Evolutionary conservation across 2,329 filamentous ascomycete species (phyloP).

Genomic region (Monosporascus sp.): DNA sequence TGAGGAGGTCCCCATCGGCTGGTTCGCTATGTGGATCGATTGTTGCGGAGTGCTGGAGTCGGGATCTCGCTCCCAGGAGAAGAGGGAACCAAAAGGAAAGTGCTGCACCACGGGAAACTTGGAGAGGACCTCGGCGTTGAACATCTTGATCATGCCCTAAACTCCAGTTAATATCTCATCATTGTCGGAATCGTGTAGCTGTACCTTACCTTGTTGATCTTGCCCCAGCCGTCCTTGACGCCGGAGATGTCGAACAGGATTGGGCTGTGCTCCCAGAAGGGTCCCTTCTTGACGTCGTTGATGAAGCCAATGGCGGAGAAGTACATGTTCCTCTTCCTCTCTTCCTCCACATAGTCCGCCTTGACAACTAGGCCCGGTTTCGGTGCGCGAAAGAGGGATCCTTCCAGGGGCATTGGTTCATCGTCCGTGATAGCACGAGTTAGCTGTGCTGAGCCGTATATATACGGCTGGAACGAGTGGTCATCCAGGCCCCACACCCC

Average conservation of each 20-base stretch:
- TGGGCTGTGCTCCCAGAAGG: slow-evolving; percentile 96
- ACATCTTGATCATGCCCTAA: slow-evolving; percentile 98
- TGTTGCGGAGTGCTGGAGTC: slow-evolving; percentile 44
- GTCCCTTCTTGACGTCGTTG: slow-evolving; percentile 91
- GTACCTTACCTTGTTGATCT: slow-evolving; percentile 74
- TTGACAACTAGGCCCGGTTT: slow-evolving; percentile 67
- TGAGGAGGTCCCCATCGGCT: slow-evolving; percentile 35
- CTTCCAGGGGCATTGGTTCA: slow-evolving; percentile 68
- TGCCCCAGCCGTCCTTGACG: slow-evolving; percentile 89
- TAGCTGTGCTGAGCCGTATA: slow-evolving; percentile 90
- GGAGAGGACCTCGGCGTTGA: slow-evolving; percentile 88
- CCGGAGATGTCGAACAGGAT: slow-evolving; percentile 93
- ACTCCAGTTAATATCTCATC: slow-evolving; percentile 3
- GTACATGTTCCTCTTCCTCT: slow-evolving; percentile 74
- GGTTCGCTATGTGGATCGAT: slow-evolving; percentile 54
- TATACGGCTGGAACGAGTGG: slow-evolving; percentile 89
- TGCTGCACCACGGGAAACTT: slow-evolving; percentile 99
- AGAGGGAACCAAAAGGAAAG: slow-evolving; percentile 78
- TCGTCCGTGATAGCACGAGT: slow-evolving; percentile 64
- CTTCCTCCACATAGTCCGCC: slow-evolving; percentile 55
- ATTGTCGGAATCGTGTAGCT: not conserved
- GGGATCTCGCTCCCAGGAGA: slow-evolving; percentile 68
- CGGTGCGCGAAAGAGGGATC: slow-evolving; percentile 67
- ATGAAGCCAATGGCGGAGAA: slow-evolving; percentile 96
- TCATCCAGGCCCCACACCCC: slow-evolving; percentile 99